A percentile compares a stretch with the other conserved stretches of the same genome.
These are phyloP conservation scores for Pythium guiyangense DNA, from an alignment of 352 stramenopile species.

Conservation along the genomic window DNA sequence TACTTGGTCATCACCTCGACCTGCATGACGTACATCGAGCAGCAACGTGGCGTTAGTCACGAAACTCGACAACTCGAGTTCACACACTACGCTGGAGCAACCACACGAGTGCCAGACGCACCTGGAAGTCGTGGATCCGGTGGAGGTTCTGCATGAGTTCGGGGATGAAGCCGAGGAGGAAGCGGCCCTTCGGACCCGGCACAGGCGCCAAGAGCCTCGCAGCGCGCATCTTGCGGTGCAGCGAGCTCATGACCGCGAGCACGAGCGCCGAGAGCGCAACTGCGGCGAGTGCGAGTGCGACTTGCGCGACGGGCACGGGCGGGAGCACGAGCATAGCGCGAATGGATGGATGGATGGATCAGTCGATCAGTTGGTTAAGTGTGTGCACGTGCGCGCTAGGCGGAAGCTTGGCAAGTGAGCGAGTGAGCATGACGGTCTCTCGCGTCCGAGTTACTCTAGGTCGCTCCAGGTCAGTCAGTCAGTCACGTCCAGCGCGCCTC, in stretches of 20 bases:
- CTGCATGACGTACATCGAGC: slow-evolving; percentile 16
- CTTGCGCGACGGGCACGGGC: neutral
- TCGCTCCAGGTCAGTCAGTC: no score
- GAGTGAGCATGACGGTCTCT: no score
- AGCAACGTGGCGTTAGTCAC: neutral
- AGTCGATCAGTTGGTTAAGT: no score
- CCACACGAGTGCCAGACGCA: slow-evolving; percentile 7
- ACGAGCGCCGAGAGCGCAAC: slow-evolving; percentile 1
- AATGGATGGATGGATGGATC: no score
- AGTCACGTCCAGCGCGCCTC: no score
- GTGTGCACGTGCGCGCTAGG: no score
- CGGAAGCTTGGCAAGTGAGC: no score
- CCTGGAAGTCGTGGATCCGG: slow-evolving; percentile 56
- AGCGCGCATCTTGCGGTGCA: slow-evolving; percentile 51
- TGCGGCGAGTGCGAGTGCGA: neutral
- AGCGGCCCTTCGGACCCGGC: slow-evolving; percentile 31
- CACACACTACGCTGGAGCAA: neutral
- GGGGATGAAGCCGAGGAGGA: slow-evolving; percentile 51
- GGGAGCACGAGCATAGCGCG: neutral
- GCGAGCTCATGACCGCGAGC: neutral
- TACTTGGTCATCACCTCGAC: slow-evolving; percentile 37
- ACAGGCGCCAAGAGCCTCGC: slow-evolving; percentile 37
- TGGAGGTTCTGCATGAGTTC: slow-evolving; percentile 41
- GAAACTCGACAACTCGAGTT: neutral
- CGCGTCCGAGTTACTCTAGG: no score